Evolutionary conservation across 2,329 filamentous ascomycete species (phyloP), one percentile per base, ranked within the genome.

Genomic region (Berkeleyomyces rouxiae): DNA sequence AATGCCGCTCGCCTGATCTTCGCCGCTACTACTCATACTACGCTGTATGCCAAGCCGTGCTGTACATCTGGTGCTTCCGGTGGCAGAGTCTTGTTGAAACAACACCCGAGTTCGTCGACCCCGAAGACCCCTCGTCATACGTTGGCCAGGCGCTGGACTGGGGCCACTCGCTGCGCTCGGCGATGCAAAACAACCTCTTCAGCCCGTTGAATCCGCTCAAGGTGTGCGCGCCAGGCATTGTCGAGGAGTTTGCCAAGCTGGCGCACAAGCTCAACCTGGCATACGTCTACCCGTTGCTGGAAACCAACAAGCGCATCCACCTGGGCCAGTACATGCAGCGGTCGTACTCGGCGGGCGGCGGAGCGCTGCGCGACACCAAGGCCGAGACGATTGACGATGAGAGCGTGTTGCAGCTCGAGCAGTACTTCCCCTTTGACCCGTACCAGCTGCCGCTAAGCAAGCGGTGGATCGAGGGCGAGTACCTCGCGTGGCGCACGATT

Each of bases 1-100:
- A 79, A 39, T 95, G 90, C 71, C 84, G 84, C 13, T 90, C 90
- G 2, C 93, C 93, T 0, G 90, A 99, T 71, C 80, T 95, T 63
- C 84, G 86, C 66, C 85, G 87, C 57, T 96, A 92, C 70, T 83
- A 85, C 58, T 83, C 87, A 11, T 96, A 95, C 74, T 96, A 96
- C 72, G 85, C 88, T 16, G 83, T 90, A 58, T 84, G 87, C n/a
- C 91, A 96, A 72, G 90, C 90, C 1, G 78, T 95, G 2, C 81
- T 96, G 33, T 96, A 96, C 75, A 92, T 95, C 64, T 96, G 95
- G 70, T 99, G 93, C 77, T 99, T 99, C 78, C 85, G 93, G 62
- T 99, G 93, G 93, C 86, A 90, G 65, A 92, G 97, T 70, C 78
- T 99, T 57, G 86, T 89, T 63, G 77, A 82, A 23, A 79, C 81